Conservation (phyloP, 2,329 filamentous ascomycete genomes). For the Onygenales sp. region DNA sequence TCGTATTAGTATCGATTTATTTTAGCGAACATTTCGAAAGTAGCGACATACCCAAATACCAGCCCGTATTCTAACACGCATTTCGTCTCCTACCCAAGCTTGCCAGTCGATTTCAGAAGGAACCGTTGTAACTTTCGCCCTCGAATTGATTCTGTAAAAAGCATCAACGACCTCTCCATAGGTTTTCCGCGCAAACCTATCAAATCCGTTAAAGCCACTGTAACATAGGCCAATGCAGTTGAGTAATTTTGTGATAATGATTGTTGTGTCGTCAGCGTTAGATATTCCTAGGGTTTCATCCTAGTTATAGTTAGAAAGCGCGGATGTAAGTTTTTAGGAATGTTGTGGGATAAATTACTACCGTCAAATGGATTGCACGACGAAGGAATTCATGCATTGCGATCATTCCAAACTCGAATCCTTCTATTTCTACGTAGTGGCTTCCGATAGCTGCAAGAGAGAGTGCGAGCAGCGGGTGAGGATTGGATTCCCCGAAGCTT, state of each 20-base stretch:
- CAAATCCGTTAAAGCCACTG: neutral
- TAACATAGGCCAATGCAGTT: neutral
- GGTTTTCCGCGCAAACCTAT: neutral
- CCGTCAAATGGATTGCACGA: neutral
- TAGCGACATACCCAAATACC: too few relatives aligned
- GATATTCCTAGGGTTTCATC: too few relatives aligned
- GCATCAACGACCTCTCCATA: neutral
- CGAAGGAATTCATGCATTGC: neutral
- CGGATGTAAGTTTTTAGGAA: too few relatives aligned
- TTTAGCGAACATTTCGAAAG: too few relatives aligned
- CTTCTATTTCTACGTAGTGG: neutral
- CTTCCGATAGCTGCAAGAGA: neutral
- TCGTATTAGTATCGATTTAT: neutral
- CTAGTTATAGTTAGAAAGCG: too few relatives aligned
- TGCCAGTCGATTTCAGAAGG: too few relatives aligned
- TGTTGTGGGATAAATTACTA: neutral
- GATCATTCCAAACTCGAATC: neutral
- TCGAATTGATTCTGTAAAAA: too few relatives aligned
- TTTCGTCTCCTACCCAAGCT: too few relatives aligned
- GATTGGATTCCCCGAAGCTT: too few relatives aligned
- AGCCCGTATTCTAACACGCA: too few relatives aligned
- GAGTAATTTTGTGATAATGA: neutral
- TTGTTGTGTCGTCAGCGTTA: neutral
- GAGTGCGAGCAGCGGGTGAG: neutral
- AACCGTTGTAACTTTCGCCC: too few relatives aligned